These are phyloP conservation scores for Solanum raphanifolium DNA, from an alignment of 257 asterid genomes.

Conservation along the genomic window DNA sequence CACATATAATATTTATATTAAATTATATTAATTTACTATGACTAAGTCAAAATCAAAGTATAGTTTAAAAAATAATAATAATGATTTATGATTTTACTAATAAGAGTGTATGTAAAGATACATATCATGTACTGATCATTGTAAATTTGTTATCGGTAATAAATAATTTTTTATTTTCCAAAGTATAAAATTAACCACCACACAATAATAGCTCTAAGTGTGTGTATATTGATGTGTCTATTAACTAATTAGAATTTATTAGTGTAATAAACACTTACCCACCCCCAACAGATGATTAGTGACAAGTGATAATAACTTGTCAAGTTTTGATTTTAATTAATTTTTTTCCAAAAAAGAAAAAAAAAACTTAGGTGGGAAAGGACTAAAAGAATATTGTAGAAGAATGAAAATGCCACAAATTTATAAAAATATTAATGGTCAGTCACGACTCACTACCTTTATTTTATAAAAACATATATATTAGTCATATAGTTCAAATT, in stretches of 20 bases:
- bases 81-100: background rate
- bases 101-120: too few relatives aligned
- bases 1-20: background rate
- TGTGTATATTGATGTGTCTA: background rate
- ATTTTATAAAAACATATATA: too few relatives aligned
- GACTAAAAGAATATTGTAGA: background rate
- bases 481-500: background rate
- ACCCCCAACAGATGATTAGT: background rate
- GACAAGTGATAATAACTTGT: background rate
- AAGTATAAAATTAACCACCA: background rate
- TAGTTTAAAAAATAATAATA: background rate
- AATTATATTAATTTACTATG: background rate
- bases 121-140: background rate
- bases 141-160: background rate
- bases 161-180: background rate
- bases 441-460: background rate
- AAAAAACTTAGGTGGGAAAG: background rate
- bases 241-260: background rate
- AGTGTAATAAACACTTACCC: background rate
- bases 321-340: background rate
- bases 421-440: too few relatives aligned
- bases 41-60: background rate
- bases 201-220: background rate
- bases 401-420: background rate
- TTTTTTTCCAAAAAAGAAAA: background rate